A percentile compares a stretch with the other conserved stretches of the same genome.
Conservation (phyloP, 352 stramenopile species). For the Pythium sp. region DNA sequence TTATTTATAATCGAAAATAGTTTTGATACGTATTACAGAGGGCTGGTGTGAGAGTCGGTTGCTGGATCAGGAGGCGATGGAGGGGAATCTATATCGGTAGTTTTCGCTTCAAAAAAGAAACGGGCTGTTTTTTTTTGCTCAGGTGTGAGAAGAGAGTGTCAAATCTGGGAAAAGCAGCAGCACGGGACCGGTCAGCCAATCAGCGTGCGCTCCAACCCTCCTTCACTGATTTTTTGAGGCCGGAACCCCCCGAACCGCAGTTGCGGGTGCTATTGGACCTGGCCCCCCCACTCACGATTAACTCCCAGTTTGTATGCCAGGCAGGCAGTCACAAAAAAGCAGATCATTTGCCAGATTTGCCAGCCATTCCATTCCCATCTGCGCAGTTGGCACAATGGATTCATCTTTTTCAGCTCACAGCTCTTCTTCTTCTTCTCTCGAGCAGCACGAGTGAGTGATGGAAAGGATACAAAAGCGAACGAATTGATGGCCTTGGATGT, state of each 20-base stretch:
- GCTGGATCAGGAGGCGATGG: background rate
- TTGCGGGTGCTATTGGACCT: background rate
- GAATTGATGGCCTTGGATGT: too few species aligned
- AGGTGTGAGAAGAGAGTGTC: background rate
- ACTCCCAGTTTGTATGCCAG: background rate
- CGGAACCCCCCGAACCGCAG: background rate
- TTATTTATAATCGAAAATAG: background rate
- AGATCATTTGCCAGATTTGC: too few species aligned
- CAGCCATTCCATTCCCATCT: too few species aligned
- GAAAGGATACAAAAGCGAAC: too few species aligned
- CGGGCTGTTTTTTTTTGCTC: background rate
- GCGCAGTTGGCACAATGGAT: too few species aligned
- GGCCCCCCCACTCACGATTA: too few species aligned
- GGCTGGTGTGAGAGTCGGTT: background rate
- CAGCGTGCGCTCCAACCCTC: background rate
- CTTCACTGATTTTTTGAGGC: background rate
- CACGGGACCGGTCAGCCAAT: background rate
- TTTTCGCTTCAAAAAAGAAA: slow-evolving; percentile 1
- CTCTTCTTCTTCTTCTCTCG: too few species aligned
- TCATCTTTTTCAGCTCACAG: too few species aligned
- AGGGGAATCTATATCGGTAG: background rate
- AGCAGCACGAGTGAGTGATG: too few species aligned
- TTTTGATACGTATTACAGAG: background rate
- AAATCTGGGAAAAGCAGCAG: background rate
- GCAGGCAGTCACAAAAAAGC: too few species aligned